Percentiles rank a stretch among this genome's conserved stretches.
Evolutionary conservation across 176 grass and related monocot species (phyloP).

Genomic region (Rhynchospora pubera): DNA sequence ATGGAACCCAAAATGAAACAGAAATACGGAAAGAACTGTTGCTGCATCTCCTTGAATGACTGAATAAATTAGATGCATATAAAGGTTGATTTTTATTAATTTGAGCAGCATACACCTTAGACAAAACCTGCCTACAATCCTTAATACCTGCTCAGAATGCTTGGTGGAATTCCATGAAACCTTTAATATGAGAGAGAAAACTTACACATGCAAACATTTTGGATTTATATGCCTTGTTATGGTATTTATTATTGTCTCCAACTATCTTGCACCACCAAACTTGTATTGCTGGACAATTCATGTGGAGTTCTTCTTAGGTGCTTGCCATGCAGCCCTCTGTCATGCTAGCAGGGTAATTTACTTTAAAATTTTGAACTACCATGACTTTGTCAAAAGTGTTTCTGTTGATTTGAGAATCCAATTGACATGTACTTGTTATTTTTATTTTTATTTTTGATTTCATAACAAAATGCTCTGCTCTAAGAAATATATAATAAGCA

Average conservation of each 20-base stretch:
- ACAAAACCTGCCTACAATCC: neutral
- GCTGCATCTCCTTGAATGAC: neutral
- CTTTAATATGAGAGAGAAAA: slow-evolving; percentile 15
- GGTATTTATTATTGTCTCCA: neutral
- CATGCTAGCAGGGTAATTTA: neutral
- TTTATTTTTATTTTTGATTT: neutral
- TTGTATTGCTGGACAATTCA: neutral
- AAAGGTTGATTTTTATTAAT: slow-evolving; percentile 1
- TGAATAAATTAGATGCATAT: neutral
- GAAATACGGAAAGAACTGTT: neutral
- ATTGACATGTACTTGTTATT: neutral
- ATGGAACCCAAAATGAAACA: neutral
- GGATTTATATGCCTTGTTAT: neutral
- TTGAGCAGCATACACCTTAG: neutral
- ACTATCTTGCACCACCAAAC: neutral
- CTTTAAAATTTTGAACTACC: neutral
- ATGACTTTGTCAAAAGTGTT: neutral
- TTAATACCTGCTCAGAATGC: slow-evolving; percentile 7
- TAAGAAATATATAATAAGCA: too few relatives aligned
- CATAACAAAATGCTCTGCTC: neutral
- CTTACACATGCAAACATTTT: neutral
- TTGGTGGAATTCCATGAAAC: slow-evolving; percentile 14
- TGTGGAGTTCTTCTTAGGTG: neutral
- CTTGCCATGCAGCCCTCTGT: neutral
- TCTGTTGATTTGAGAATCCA: neutral